Base-by-base conservation (phyloP, 2,329 filamentous ascomycete species). In the Chalaropsis ovoidea region DNA sequence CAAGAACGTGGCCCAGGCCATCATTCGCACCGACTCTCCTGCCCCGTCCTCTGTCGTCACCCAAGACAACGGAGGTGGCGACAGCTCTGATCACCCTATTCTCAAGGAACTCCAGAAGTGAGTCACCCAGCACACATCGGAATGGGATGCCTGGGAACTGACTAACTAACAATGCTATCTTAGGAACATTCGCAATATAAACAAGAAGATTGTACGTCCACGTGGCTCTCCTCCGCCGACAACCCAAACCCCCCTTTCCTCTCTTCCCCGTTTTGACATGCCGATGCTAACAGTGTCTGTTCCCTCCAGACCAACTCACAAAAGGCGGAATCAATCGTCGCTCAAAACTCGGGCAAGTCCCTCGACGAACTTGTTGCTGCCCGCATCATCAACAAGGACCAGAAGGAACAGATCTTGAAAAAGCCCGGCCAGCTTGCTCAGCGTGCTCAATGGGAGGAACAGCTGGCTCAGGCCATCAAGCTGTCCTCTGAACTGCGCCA, bases 61-160 rank as follows among this genome's bases (percentile, higher is more conserved):
- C 15, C 64, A 79, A 68, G 75, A 74, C 69, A 85, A 86, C 71
- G 79, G 79, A 67, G 76, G 77, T 62, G 86, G 89, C 66, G 84
- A 84, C 68, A 72, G 75, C 69, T 79, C 78, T 68, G 92, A 96
- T 74, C 91, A 84, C 72, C 80, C 86, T 47, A 91, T 93, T 77
- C 82, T 96, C 73, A 90, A 86, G 74, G 93, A 97, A 75, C 81
- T 97, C 62, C 86, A 93, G 73, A 96, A 95, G 92, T 96, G 79
- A 74, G 86, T 67, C 67, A 68, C 49, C 45, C 63, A 63, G 39
- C n/a, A 24, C 42, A 35, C 19, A 2, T n/a, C 24, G 19, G 10
- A 17, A 58, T 58, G 24, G 13, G 2, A 35, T 35, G 8, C 27
- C 17, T 58, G 52, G 17, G n/a, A n/a, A 22, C 27, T 43, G 61